A percentile compares a stretch with the other conserved stretches of the same genome.
These are phyloP conservation scores for Chiua sp. DNA, from an alignment of 1,284 basidiomycete species.

Conservation along the genomic window DNA sequence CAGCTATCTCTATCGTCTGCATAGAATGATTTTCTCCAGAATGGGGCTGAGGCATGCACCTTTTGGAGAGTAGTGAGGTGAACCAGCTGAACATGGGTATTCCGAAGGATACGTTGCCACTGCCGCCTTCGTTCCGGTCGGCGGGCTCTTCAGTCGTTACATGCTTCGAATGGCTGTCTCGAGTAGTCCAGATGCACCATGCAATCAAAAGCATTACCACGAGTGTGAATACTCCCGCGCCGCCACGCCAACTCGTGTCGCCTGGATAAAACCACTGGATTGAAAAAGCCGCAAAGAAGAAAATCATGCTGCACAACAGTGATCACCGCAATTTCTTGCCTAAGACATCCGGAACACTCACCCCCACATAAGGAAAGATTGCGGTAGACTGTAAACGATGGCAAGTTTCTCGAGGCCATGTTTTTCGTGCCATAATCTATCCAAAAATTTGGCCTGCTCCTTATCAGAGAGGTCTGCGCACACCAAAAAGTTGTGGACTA, in stretches of 20 bases:
- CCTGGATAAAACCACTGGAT: constrained; percentile 29
- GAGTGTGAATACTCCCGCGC: constrained; percentile 16
- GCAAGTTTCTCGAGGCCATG: constrained; percentile 44
- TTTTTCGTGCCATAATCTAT: constrained; percentile 22
- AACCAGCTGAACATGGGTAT: background rate
- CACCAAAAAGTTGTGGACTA: constrained; percentile 8
- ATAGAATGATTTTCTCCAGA: constrained; percentile 9
- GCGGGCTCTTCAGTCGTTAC: background rate
- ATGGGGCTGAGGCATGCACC: background rate
- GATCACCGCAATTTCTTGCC: constrained; percentile 3
- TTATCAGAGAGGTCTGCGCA: constrained; percentile 1
- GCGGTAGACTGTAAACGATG: constrained; percentile 43
- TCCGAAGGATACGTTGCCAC: background rate
- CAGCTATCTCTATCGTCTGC: background rate
- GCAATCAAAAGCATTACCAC: constrained; percentile 14
- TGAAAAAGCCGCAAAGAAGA: constrained; percentile 36
- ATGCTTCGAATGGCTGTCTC: constrained; percentile 20
- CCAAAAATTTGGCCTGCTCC: constrained; percentile 36
- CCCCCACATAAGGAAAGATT: constrained; percentile 46
- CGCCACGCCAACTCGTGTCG: background rate
- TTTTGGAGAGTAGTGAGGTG: background rate
- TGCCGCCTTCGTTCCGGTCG: background rate
- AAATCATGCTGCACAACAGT: constrained; percentile 25
- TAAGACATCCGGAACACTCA: constrained; percentile 26
- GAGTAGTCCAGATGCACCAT: constrained; percentile 33